phyloP scores from a whole-genome alignment of 225 moss, liverwort and hornwort species.

The Sphagnum contortum region DNA sequence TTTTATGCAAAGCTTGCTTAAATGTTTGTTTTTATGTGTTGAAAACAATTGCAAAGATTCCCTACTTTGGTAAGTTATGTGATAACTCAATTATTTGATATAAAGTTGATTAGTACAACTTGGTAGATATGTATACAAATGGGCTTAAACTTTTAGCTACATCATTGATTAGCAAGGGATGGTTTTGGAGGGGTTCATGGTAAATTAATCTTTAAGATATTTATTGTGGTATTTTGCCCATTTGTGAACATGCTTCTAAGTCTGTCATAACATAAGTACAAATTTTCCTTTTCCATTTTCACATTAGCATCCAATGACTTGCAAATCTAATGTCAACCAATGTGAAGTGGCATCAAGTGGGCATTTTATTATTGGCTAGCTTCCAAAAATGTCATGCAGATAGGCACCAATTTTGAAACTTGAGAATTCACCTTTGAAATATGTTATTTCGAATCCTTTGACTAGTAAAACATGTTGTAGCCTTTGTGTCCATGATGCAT shows the following conservation, averaged over 20 bases:
- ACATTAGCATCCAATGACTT: not conserved
- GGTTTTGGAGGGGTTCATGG: too few species aligned
- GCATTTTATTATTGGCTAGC: not conserved
- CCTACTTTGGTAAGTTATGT: slow-evolving; percentile 53
- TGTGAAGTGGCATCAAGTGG: not conserved
- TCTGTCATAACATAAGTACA: not conserved
- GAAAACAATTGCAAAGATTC: slow-evolving; percentile 83
- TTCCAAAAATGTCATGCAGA: too few species aligned
- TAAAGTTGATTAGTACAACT: too few species aligned
- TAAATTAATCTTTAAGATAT: too few species aligned
- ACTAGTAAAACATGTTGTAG: slow-evolving; percentile 16
- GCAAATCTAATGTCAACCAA: too few species aligned
- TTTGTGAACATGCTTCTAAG: too few species aligned
- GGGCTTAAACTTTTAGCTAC: not conserved
- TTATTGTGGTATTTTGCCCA: too few species aligned
- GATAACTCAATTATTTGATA: too few species aligned
- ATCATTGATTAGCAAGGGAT: not conserved
- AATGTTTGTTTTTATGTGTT: slow-evolving; percentile 83
- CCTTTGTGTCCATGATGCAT: slow-evolving; percentile 82
- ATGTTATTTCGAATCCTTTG: not conserved
- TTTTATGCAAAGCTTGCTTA: slow-evolving; percentile 64
- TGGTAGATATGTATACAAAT: not conserved
- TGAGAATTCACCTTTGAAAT: too few species aligned
- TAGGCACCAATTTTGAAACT: too few species aligned
- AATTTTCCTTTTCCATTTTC: not conserved